A percentile compares a stretch with the other conserved stretches of the same genome.
Evolutionary conservation across 164 flowering plant genomes (phyloP).

Genomic region (Chimonanthus salicifolius): DNA sequence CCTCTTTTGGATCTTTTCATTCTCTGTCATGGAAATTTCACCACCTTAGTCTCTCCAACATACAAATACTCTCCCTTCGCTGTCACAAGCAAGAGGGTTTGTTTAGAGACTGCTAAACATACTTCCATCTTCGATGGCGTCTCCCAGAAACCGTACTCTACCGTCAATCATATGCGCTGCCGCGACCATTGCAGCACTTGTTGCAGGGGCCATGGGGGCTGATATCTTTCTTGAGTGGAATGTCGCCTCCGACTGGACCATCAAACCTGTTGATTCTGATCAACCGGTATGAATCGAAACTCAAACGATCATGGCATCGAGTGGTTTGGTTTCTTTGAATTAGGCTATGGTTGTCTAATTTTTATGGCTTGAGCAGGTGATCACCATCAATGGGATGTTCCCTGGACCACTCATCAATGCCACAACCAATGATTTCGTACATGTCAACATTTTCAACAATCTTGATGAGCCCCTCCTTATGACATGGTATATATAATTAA

Average conservation of each 20-base stretch:
- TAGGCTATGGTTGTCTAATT: not conserved
- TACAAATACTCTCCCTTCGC: not conserved
- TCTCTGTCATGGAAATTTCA: not conserved
- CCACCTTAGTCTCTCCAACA: not conserved
- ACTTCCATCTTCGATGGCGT: slow-evolving; percentile 8
- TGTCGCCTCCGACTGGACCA: slow-evolving; percentile 31
- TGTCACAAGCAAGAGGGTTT: not conserved
- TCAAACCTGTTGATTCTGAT: slow-evolving; percentile 16
- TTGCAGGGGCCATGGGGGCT: slow-evolving; percentile 17
- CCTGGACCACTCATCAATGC: slow-evolving; percentile 69
- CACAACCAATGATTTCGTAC: slow-evolving; percentile 50
- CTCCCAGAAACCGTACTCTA: not conserved
- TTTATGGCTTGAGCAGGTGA: slow-evolving; percentile 35
- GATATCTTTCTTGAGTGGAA: slow-evolving; percentile 56
- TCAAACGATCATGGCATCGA: not conserved
- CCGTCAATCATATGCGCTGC: slow-evolving; percentile 8
- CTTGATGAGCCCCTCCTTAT: slow-evolving; percentile 58
- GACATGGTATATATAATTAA: slow-evolving; percentile 41
- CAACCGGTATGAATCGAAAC: slow-evolving; percentile 31
- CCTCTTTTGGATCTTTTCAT: not conserved
- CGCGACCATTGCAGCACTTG: slow-evolving; percentile 9
- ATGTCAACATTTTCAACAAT: slow-evolving; percentile 55
- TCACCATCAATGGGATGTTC: slow-evolving; percentile 61
- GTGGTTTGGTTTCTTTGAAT: not conserved
- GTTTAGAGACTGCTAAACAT: not conserved